Evolutionary conservation across 2,329 filamentous ascomycete genomes (phyloP).

Genomic region (Davidsoniella neocaledoniae): DNA sequence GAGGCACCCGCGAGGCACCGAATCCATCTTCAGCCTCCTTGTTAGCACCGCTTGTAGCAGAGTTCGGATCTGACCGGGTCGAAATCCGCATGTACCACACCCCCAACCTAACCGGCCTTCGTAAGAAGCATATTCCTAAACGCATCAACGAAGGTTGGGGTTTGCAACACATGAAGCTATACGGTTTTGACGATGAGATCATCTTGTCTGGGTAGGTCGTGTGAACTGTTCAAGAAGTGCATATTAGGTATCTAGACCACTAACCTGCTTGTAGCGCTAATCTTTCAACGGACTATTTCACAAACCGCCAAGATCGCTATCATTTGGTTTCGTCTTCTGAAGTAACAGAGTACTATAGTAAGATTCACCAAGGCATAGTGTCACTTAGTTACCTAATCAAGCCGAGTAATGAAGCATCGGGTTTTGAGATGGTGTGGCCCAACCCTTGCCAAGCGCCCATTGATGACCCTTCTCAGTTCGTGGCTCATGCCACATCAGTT

Average conservation of each 20-base stretch:
- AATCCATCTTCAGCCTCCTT: conserved; percentile 75
- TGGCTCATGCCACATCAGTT: conserved; percentile 47
- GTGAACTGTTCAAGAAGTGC: neutral
- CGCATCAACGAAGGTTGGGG: conserved; percentile 98
- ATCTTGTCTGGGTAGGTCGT: conserved; percentile 64
- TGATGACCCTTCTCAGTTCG: conserved; percentile 50
- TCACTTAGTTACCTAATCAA: conserved; percentile 67
- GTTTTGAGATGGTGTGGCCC: conserved; percentile 58
- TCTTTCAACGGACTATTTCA: conserved; percentile 86
- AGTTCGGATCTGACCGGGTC: conserved; percentile 71
- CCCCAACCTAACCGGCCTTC: conserved; percentile 75
- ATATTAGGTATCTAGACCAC: conserved; percentile 12
- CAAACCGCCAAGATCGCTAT: conserved; percentile 86
- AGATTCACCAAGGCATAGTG: conserved; percentile 59
- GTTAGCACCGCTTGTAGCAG: conserved; percentile 62
- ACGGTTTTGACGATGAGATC: conserved; percentile 87
- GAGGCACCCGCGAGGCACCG: conserved; percentile 82
- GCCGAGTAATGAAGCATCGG: conserved; percentile 36
- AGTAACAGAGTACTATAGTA: conserved; percentile 67
- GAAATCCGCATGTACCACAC: conserved; percentile 97
- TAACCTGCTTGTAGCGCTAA: conserved; percentile 42
- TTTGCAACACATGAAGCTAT: conserved; percentile 96
- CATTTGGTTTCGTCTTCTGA: conserved; percentile 71
- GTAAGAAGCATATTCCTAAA: conserved; percentile 69
- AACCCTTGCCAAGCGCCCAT: conserved; percentile 67